These are phyloP conservation scores for Boletus patriciae DNA, from an alignment of 768 basidiomycete species.

Conservation along the genomic window DNA sequence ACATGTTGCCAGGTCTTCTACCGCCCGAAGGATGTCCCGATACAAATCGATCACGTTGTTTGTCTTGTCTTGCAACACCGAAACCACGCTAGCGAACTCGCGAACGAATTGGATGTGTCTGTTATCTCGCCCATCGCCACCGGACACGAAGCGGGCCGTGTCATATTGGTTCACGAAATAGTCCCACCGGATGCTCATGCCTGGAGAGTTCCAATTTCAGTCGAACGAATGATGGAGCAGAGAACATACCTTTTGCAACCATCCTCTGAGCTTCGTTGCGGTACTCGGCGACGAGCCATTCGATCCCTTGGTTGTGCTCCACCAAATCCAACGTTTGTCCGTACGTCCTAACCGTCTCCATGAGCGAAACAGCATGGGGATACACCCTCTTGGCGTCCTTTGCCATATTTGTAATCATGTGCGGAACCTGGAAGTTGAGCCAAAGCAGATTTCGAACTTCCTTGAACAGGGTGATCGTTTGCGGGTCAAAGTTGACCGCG, in stretches of 20 bases:
- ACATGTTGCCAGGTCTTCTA: slow-evolving; percentile 88
- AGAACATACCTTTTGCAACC: slow-evolving; percentile 75
- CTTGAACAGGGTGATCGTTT: slow-evolving; percentile 98
- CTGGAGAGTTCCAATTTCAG: slow-evolving; percentile 38
- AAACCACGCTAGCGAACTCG: slow-evolving; percentile 92
- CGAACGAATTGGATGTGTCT: slow-evolving; percentile 92
- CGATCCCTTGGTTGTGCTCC: slow-evolving; percentile 86
- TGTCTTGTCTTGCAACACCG: slow-evolving; percentile 94
- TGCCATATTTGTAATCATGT: slow-evolving; percentile 93
- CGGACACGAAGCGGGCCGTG: slow-evolving; percentile 68
- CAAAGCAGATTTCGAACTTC: slow-evolving; percentile 94
- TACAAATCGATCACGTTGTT: slow-evolving; percentile 91
- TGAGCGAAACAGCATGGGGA: slow-evolving; percentile 94
- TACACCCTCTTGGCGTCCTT: slow-evolving; percentile 99
- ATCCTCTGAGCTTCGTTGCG: slow-evolving; percentile 91
- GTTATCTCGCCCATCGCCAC: slow-evolving; percentile 77
- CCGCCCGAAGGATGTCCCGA: slow-evolving; percentile 76
- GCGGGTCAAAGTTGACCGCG: slow-evolving; percentile 96
- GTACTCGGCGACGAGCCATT: slow-evolving; percentile 93
- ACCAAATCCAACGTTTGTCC: slow-evolving; percentile 92
- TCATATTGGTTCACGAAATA: slow-evolving; percentile 95
- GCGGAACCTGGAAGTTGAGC: slow-evolving; percentile 94
- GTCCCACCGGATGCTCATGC: slow-evolving; percentile 97
- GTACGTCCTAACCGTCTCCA: slow-evolving; percentile 99
- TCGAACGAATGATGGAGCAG: background rate